Conservation (phyloP, 1,139 yeast genomes). For the Ogataea hybrid region DNA sequence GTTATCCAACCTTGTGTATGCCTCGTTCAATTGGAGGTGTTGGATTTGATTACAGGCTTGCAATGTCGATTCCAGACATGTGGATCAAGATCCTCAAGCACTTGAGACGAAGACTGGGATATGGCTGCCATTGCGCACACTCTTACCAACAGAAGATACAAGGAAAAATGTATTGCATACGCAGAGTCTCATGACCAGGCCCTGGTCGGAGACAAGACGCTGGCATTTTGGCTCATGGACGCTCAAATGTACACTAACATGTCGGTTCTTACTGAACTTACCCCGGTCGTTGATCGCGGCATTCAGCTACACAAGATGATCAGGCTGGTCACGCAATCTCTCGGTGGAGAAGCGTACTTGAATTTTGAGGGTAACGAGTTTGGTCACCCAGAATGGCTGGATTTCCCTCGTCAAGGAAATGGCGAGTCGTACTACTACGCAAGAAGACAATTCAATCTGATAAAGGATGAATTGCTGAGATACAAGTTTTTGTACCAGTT, state of each 20-base stretch:
- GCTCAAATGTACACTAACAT: constrained; percentile 97
- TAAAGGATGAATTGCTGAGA: constrained; percentile 74
- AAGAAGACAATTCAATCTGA: constrained; percentile 87
- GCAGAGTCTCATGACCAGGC: constrained; percentile 98
- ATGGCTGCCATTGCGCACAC: constrained; percentile 77
- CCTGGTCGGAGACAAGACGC: constrained; percentile 91
- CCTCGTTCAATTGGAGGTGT: constrained; percentile 77
- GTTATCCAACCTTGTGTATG: constrained; percentile 92
- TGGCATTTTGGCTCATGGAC: constrained; percentile 98
- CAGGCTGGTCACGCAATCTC: constrained; percentile 76
- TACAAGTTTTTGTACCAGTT: constrained; percentile 75
- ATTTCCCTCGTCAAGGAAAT: constrained; percentile 91
- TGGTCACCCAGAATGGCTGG: constrained; percentile 99
- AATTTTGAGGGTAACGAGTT: constrained; percentile 98
- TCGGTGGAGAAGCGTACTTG: constrained; percentile 95
- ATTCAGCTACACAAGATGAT: constrained; percentile 88
- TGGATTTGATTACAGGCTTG: constrained; percentile 89
- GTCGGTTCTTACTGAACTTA: constrained; percentile 71
- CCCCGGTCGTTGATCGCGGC: constrained; percentile 85
- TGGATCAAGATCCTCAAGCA: constrained; percentile 95
- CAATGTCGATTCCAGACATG: constrained; percentile 99
- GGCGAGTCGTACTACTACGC: constrained; percentile 90
- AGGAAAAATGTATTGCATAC: constrained; percentile 87
- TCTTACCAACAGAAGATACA: constrained; percentile 83
- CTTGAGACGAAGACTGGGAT: constrained; percentile 89